Conservation (phyloP, 441 rosid genomes). For the Capsella rubella region DNA sequence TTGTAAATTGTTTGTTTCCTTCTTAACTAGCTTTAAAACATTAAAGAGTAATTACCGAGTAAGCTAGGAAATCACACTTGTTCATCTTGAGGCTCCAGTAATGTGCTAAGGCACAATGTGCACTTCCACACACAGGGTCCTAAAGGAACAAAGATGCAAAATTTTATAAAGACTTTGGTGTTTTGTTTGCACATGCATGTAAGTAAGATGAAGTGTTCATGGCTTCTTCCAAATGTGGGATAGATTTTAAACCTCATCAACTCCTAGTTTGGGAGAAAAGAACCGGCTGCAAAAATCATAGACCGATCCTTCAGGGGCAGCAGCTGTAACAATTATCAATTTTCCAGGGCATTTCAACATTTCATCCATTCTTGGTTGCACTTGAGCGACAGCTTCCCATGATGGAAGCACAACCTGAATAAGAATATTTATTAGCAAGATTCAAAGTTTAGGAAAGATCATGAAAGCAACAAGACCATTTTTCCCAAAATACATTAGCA, state of each 20-base stretch:
- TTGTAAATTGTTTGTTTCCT: not conserved
- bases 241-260: constrained; percentile 56
- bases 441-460: not conserved
- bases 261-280: constrained; percentile 61
- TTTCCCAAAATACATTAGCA: no score
- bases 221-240: not conserved
- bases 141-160: constrained; percentile 36
- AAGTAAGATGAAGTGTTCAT: no score
- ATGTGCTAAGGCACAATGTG: constrained; percentile 66
- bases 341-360: constrained; percentile 59
- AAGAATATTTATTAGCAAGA: not conserved
- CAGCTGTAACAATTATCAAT: constrained; percentile 61
- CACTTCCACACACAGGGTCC: constrained; percentile 78
- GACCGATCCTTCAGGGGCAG: constrained; percentile 57
- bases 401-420: constrained; percentile 64
- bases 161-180: not conserved
- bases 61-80: constrained; percentile 60
- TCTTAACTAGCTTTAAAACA: not conserved
- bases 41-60: constrained; percentile 46
- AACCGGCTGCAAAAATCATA: constrained; percentile 45
- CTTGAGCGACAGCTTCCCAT: constrained; percentile 55
- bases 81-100: constrained; percentile 74
- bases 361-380: constrained; percentile 57
- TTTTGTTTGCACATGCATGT: not conserved
- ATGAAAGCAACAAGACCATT: no score